A percentile compares a stretch with the other conserved stretches of the same genome.
phyloP scores from a whole-genome alignment of 352 stramenopile species.

The Phytophthora pluvialis region DNA sequence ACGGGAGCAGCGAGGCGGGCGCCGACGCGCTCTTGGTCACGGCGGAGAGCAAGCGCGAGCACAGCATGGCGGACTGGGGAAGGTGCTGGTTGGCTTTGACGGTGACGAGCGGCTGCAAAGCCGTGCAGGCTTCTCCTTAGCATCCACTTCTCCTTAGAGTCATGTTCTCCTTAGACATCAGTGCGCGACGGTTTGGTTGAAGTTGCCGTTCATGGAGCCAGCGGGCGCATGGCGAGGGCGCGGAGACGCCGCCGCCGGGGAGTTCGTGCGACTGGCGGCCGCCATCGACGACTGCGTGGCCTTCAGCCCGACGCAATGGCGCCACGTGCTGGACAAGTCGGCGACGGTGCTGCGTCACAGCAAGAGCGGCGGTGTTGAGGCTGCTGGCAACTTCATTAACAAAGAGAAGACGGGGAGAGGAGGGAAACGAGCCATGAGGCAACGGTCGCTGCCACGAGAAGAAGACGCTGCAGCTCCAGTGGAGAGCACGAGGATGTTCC shows the following conservation, averaged over 20 bases:
- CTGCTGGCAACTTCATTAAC: neutral
- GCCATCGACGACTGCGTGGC: constrained; percentile 55
- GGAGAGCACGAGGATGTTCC: neutral
- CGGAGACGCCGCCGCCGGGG: neutral
- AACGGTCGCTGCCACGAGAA: constrained; percentile 34
- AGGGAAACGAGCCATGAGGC: neutral
- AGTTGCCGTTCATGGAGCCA: constrained; percentile 22
- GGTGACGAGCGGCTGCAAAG: constrained; percentile 20
- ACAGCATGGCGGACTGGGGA: constrained; percentile 37
- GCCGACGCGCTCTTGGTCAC: constrained; percentile 45
- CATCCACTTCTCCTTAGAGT: too few relatives aligned
- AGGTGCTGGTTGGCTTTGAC: constrained; percentile 13
- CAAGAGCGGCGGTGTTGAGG: neutral
- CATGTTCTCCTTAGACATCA: too few relatives aligned
- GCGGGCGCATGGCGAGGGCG: constrained; percentile 3
- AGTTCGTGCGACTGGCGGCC: constrained; percentile 55
- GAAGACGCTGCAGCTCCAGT: constrained; percentile 33
- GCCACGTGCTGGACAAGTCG: constrained; percentile 51
- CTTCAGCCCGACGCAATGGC: constrained; percentile 70
- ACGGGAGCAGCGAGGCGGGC: constrained; percentile 42
- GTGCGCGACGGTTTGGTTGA: constrained; percentile 7
- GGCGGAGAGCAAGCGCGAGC: constrained; percentile 41
- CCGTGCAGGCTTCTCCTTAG: neutral
- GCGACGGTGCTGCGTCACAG: constrained; percentile 26
- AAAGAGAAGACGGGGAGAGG: neutral